Base-by-base conservation (phyloP, 2,329 filamentous ascomycete species). In the Pyricularia grisea region DNA sequence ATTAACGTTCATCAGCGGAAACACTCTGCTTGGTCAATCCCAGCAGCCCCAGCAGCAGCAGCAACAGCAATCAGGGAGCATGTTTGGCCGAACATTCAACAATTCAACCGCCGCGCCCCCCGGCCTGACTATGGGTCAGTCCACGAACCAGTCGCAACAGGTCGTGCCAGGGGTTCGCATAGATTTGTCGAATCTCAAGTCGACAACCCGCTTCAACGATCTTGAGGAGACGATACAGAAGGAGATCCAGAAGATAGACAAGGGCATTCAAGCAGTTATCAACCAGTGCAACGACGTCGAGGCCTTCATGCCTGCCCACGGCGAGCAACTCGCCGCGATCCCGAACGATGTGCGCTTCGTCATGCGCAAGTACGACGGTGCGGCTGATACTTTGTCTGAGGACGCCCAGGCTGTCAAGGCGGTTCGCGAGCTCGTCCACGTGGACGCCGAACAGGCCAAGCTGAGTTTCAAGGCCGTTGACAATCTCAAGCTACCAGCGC, bases 121-220 rank as follows among this genome's bases (percentile, higher is more conserved):
- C 28, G 70, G 71, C 55, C 70, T 72, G 17, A 72, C 71, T 71
- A 73, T 70, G 61, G 71, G 17, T 68, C 72, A 23, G 58, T 71
- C 61, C 68, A 72, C 64, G 70, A 72, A 68, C 68, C 79, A 81
- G 70, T 84, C 83, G 67, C 84, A 86, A 72, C 84, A 86, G 73
- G 83, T 82, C 17, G 84, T 89, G 20, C 88, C 90, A 0, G 92
- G 91, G 23, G 90, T 93, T 23, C 90, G 91, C 74, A 91, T 97
- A 74, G 92, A 95, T 78, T 80, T 92, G 68, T 87, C 87, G 73
- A 92, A 92, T 76, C 83, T 98, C 70, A 88, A 93, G 68, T 90
- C 91, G 20, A 97, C 94, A 0, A 97, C 93, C 3, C 92, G 95
- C 71, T 97, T 95, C 82, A 92, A 93, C 76, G 94, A 97, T 78